Percentiles rank a stretch among this genome's conserved stretches.
Evolutionary conservation across 2,329 filamentous ascomycete genomes (phyloP).

Genomic region (Knufia fluminis): DNA sequence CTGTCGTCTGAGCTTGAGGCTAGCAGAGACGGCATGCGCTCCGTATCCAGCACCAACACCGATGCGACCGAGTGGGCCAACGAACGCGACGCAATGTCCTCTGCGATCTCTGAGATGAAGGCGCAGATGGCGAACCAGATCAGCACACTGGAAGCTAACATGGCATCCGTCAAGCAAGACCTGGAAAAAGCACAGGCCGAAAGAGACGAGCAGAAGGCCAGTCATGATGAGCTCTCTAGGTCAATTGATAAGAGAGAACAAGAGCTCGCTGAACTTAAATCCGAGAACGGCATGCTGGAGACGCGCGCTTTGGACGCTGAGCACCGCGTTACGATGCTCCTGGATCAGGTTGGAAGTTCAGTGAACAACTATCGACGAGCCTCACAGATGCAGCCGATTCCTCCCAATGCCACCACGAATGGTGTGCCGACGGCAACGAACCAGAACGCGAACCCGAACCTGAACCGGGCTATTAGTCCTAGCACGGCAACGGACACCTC

Average conservation of each 20-base stretch:
- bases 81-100: conserved; percentile 59
- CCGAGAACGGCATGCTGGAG: conserved; percentile 73
- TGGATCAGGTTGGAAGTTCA: conserved; percentile 88
- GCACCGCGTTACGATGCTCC: conserved; percentile 79
- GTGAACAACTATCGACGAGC: conserved; percentile 90
- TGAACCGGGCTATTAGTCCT: background rate
- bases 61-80: conserved; percentile 59
- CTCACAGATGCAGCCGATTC: conserved; percentile 38
- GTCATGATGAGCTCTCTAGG: conserved; percentile 50
- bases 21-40: conserved; percentile 35
- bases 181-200: conserved; percentile 57
- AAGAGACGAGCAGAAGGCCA: conserved; percentile 55
- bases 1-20: conserved; percentile 73
- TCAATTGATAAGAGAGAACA: conserved; percentile 47
- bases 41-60: conserved; percentile 29
- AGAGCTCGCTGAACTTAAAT: conserved; percentile 71
- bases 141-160: conserved; percentile 59
- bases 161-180: conserved; percentile 60
- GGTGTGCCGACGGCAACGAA: too few relatives aligned
- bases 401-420: background rate
- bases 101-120: conserved; percentile 62
- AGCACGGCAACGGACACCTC: conserved; percentile 28
- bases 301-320: conserved; percentile 81
- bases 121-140: conserved; percentile 58
- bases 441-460: too few relatives aligned